A percentile compares a stretch with the other conserved stretches of the same genome.
Evolutionary conservation across 345 rosid genomes (phyloP).

Genomic region (Physaria fendleri): DNA sequence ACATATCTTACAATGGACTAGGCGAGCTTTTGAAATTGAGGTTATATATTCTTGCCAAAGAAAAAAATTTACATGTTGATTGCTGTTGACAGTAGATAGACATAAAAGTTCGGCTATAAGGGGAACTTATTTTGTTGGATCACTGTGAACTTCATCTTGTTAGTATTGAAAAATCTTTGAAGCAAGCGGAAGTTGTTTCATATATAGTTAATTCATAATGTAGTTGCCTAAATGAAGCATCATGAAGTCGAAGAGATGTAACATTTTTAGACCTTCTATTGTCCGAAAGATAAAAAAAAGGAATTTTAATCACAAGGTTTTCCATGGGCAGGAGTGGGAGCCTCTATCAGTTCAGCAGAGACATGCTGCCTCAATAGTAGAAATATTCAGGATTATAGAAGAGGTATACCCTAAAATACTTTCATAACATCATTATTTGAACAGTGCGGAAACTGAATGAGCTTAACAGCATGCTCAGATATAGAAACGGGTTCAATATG

Average conservation of each 20-base stretch:
- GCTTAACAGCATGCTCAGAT: background rate
- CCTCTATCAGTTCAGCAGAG: slow-evolving; percentile 86
- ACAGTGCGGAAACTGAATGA: background rate
- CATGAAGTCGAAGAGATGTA: background rate
- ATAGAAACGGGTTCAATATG: background rate
- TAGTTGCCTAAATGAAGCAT: background rate
- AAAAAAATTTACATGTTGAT: background rate
- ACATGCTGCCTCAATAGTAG: slow-evolving; percentile 79
- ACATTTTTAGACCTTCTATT: background rate
- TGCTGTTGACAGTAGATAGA: slow-evolving; percentile 8
- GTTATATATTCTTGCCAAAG: slow-evolving; percentile 31
- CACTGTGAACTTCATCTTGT: slow-evolving; percentile 2
- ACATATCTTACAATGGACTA: slow-evolving; percentile 89
- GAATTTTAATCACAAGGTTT: background rate
- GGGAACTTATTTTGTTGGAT: background rate
- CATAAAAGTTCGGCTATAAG: background rate
- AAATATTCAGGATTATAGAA: slow-evolving; percentile 94
- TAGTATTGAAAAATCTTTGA: background rate
- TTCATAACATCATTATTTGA: slow-evolving; percentile 2
- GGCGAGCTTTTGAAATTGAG: slow-evolving; percentile 91
- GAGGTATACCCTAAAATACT: slow-evolving; percentile 51
- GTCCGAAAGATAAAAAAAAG: slow-evolving; percentile 4
- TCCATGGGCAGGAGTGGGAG: slow-evolving; percentile 81
- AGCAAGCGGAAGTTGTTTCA: background rate
- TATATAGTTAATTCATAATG: background rate